Percentiles rank a stretch among this genome's conserved stretches.
These are phyloP conservation scores for Phyllosticta ampelicida DNA, from an alignment of 2,329 filamentous ascomycete genomes.

Conservation along the genomic window DNA sequence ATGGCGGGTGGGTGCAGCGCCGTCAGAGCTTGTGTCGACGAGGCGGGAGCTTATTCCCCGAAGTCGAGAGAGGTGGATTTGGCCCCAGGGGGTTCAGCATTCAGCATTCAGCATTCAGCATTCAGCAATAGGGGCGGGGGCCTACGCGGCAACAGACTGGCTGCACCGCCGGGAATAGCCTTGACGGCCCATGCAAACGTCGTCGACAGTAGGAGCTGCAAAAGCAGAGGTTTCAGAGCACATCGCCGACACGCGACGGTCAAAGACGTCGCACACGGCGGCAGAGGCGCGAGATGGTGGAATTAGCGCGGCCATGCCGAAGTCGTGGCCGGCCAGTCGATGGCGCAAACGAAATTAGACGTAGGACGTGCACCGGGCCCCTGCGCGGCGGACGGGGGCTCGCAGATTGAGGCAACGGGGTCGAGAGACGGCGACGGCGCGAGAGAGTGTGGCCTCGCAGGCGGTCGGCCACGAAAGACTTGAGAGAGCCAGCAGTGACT, in stretches of 20 bases:
- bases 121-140: background rate
- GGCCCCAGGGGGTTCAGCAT: background rate
- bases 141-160: background rate
- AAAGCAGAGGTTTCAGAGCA: background rate
- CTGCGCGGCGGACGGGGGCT: background rate
- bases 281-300: background rate
- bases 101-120: too few relatives aligned
- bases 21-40: background rate
- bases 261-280: background rate
- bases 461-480: background rate
- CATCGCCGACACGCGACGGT: background rate
- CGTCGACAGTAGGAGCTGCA: background rate
- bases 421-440: background rate
- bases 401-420: background rate
- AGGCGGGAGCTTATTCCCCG: background rate
- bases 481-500: background rate
- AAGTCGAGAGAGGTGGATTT: background rate
- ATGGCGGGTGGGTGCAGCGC: background rate
- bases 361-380: background rate
- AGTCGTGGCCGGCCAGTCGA: background rate
- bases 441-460: background rate
- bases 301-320: background rate
- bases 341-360: background rate
- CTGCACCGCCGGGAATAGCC: background rate
- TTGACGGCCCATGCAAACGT: background rate